These are phyloP conservation scores for Eutypella sp. DNA, from an alignment of 2,329 filamentous ascomycete species.

Conservation along the genomic window DNA sequence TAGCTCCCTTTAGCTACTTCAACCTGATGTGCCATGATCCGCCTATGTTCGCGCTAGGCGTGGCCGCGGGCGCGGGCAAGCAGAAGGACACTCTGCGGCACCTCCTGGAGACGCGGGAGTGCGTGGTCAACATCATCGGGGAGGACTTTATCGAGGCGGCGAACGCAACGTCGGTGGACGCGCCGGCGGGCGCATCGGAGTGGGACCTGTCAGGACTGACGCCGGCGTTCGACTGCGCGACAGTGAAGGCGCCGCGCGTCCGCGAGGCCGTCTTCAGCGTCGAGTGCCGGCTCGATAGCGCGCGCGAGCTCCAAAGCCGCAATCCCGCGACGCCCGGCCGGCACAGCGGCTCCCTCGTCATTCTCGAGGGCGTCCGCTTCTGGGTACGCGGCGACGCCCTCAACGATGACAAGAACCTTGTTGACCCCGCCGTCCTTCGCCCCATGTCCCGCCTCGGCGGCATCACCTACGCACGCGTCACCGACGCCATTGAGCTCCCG, in stretches of 20 bases:
- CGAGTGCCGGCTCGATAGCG: conserved; percentile 73
- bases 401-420: conserved; percentile 66
- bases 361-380: conserved; percentile 80
- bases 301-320: conserved; percentile 73
- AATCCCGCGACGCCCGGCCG: conserved; percentile 63
- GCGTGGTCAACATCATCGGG: conserved; percentile 80
- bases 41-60: conserved; percentile 67
- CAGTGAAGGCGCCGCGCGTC: conserved; percentile 68
- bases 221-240: conserved; percentile 56
- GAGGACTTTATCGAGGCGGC: conserved; percentile 85
- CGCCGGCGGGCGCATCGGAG: conserved; percentile 71
- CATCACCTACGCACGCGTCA: conserved; percentile 73
- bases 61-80: conserved; percentile 37
- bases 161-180: conserved; percentile 74
- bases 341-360: conserved; percentile 67
- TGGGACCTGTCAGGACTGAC: conserved; percentile 76
- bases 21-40: conserved; percentile 82
- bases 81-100: conserved; percentile 80
- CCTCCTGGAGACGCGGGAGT: conserved; percentile 66
- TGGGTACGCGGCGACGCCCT: conserved; percentile 88
- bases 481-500: conserved; percentile 66
- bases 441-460: conserved; percentile 78
- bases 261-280: conserved; percentile 78
- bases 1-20: conserved; percentile 86
- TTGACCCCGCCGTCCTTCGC: conserved; percentile 71